Percentiles rank a stretch among this genome's conserved stretches.
Evolutionary conservation across 768 basidiomycete species (phyloP).

Genomic region (Clitopilus hobsonii): DNA sequence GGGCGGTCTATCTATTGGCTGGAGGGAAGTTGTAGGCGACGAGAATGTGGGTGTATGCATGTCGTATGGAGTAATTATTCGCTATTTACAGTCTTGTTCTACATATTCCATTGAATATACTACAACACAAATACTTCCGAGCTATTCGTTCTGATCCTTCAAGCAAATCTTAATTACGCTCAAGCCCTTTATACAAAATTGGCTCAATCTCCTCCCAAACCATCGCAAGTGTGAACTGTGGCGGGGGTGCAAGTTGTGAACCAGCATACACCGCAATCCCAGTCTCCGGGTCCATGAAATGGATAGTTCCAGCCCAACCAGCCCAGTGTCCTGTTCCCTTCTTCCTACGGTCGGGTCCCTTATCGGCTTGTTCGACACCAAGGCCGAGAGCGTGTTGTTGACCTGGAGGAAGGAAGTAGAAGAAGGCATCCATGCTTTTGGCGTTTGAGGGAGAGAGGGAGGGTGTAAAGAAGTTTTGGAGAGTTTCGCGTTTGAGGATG

Average conservation of each 20-base stretch:
- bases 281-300: constrained; percentile 2
- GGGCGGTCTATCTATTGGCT: no score
- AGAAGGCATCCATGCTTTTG: neutral
- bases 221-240: neutral
- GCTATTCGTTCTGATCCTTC: no score
- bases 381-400: neutral
- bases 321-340: neutral
- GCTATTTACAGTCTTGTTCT: no score
- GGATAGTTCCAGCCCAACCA: constrained; percentile 1
- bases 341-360: neutral
- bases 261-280: neutral
- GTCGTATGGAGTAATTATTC: no score
- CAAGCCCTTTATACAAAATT: neutral
- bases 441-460: neutral
- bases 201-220: neutral
- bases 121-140: no score
- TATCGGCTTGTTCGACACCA: neutral
- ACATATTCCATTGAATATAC: no score
- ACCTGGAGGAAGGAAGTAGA: neutral
- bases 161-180: no score
- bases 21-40: no score
- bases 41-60: no score
- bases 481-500: constrained; percentile 6
- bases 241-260: neutral
- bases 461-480: constrained; percentile 10